Percentiles rank a stretch among this genome's conserved stretches.
Evolutionary conservation across 441 rosid genomes (phyloP).

Genomic region (Arabidopsis lyrata): DNA sequence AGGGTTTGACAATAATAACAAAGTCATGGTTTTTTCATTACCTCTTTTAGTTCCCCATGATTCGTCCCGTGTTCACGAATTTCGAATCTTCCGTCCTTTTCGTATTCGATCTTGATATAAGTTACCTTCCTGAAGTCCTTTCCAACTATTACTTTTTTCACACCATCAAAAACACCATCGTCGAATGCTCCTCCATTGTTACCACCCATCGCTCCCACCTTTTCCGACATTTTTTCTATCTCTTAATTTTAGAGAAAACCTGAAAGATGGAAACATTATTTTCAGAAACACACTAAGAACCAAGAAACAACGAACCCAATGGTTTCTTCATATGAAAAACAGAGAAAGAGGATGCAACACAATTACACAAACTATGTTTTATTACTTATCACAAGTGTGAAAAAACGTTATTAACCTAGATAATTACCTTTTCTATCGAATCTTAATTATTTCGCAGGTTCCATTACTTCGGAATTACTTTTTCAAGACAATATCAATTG

Average conservation of each 20-base stretch:
- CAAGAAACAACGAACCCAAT: too few relatives aligned
- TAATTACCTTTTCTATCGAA: too few relatives aligned
- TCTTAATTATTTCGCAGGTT: too few relatives aligned
- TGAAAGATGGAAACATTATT: not conserved
- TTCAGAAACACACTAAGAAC: not conserved
- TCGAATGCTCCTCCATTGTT: constrained; percentile 28
- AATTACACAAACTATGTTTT: not conserved
- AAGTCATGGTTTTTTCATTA: not conserved
- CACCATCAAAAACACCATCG: constrained; percentile 41
- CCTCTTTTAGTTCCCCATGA: constrained; percentile 23
- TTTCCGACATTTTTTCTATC: constrained; percentile 32
- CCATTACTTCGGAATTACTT: too few relatives aligned
- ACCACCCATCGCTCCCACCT: constrained; percentile 38
- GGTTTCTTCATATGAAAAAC: not conserved
- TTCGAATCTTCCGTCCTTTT: constrained; percentile 26
- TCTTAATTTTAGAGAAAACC: constrained; percentile 9
- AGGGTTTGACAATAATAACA: not conserved
- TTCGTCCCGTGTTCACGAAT: constrained; percentile 31
- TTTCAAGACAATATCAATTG: too few relatives aligned
- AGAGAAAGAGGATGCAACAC: not conserved
- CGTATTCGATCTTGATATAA: constrained; percentile 41
- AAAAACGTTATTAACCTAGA: too few relatives aligned
- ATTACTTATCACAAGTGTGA: not conserved
- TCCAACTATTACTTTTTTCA: constrained; percentile 32
- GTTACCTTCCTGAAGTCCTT: not conserved